Evolutionary conservation across 1,284 basidiomycete genomes (phyloP), one percentile per base, ranked within the genome.

Genomic region (Meripilus lineatus): DNA sequence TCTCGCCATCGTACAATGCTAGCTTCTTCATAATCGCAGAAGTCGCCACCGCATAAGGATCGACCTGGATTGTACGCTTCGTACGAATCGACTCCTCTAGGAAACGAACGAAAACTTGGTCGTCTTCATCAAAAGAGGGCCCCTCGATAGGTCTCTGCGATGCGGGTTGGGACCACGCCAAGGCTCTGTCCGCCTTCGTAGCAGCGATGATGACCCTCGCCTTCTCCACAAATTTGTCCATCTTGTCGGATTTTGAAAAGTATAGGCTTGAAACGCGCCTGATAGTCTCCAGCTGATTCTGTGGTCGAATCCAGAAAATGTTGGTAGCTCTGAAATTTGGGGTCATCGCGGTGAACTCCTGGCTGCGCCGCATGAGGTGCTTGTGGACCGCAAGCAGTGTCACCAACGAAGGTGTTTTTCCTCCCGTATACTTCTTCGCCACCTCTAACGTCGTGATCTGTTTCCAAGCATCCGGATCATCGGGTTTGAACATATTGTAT

Each of bases 251-350:
- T 1, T 55, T 59, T n/a, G 71, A 44, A 21, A 93, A 61, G n/a
- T n/a, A n/a, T n/a, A n/a, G n/a, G n/a, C n/a, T n/a, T n/a, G n/a
- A n/a, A n/a, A n/a, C n/a, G n/a, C n/a, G n/a, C n/a, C n/a, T n/a
- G n/a, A n/a, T n/a, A n/a, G 32, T 75, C 74, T 74, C 55, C 1
- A 89, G 67, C 32, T 91, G 79, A 0, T 67, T 65, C 23, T 67
- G 62, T 1, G 89, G 86, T 2, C 93, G 81, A 30, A 94, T 77
- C 28, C 73, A 59, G 66, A 94, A 93, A 0, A 58, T 66, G 40
- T 83, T 79, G 3, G 69, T 71, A 11, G 66, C 55, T 33, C 79
- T 69, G 62, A 89, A 89, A 28, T 70, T 65, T 24, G 67, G 61
- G 18, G 69, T 62, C 41, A 81, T 73, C 0, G 83, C 79, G 17